Evolutionary conservation across 2,329 filamentous ascomycete genomes (phyloP).

Genomic region (Diaporthe sp.): DNA sequence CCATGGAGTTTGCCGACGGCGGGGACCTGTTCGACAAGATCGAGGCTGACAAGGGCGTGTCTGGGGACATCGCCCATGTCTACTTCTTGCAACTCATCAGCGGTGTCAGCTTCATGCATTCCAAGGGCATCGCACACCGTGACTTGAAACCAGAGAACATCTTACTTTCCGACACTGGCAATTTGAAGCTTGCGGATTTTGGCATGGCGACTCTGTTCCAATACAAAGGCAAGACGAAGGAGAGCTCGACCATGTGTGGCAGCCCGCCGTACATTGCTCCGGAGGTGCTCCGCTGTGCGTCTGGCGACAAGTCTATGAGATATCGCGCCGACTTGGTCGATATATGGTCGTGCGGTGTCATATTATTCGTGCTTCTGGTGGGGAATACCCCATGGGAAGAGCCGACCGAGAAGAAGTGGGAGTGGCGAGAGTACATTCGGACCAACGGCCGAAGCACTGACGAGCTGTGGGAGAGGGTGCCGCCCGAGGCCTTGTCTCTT

Average conservation of each 20-base stretch:
- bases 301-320: slow-evolving; percentile 64
- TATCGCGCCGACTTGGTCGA: slow-evolving; percentile 88
- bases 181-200: slow-evolving; percentile 96
- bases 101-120: slow-evolving; percentile 95
- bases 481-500: slow-evolving; percentile 81
- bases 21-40: slow-evolving; percentile 99
- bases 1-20: slow-evolving; percentile 96
- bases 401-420: slow-evolving; percentile 87
- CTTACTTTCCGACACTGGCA: slow-evolving; percentile 84
- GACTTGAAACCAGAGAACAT: slow-evolving; percentile 97
- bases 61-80: slow-evolving; percentile 93
- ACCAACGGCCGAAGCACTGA: slow-evolving; percentile 87
- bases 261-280: slow-evolving; percentile 98
- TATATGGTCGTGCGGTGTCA: slow-evolving; percentile 97
- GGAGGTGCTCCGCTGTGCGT: slow-evolving; percentile 78
- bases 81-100: slow-evolving; percentile 94
- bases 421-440: slow-evolving; percentile 89
- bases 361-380: slow-evolving; percentile 94
- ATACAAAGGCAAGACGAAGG: slow-evolving; percentile 86
- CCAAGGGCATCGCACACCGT: slow-evolving; percentile 93
- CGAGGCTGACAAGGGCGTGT: slow-evolving; percentile 95
- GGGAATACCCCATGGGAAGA: slow-evolving; percentile 99
- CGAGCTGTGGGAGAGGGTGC: slow-evolving; percentile 86
- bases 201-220: slow-evolving; percentile 95
- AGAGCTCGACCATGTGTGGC: slow-evolving; percentile 91